Evolutionary conservation across 2,329 filamentous ascomycete species (phyloP).

Genomic region (Neophaeococcomyces mojaviensis): DNA sequence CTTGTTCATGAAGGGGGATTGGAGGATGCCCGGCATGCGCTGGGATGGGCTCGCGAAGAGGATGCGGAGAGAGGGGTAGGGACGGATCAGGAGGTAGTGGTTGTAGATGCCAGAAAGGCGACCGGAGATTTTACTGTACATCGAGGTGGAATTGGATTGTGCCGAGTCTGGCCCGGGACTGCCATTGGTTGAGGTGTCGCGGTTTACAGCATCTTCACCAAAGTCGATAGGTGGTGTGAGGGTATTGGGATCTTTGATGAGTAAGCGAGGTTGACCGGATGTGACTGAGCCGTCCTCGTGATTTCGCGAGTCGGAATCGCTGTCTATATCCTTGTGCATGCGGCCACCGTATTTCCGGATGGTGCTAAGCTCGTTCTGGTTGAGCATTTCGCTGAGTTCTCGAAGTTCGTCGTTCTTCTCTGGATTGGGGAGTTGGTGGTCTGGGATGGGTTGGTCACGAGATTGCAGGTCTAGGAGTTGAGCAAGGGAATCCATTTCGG

Average conservation of each 20-base stretch:
- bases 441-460: conserved; percentile 25
- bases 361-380: conserved; percentile 56
- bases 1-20: conserved; percentile 44
- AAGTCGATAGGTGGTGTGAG: conserved; percentile 18
- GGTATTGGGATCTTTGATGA: conserved; percentile 40
- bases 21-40: conserved; percentile 59
- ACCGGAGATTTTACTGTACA: conserved; percentile 26
- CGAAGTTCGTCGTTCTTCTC: conserved; percentile 55
- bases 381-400: conserved; percentile 63
- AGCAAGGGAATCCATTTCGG: conserved; percentile 56
- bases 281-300: conserved; percentile 8
- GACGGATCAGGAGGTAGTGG: conserved; percentile 42
- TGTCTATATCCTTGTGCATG: conserved; percentile 51
- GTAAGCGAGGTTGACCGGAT: conserved; percentile 36
- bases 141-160: neutral
- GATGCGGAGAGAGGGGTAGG: conserved; percentile 58
- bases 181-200: neutral
- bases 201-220: neutral
- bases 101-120: conserved; percentile 46
- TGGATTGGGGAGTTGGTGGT: conserved; percentile 19
- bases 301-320: conserved; percentile 27
- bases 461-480: conserved; percentile 35
- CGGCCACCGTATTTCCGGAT: conserved; percentile 57
- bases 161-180: neutral
- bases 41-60: conserved; percentile 63